Conservation (phyloP, 1,284 basidiomycete genomes). For the Pascua sp. region DNA sequence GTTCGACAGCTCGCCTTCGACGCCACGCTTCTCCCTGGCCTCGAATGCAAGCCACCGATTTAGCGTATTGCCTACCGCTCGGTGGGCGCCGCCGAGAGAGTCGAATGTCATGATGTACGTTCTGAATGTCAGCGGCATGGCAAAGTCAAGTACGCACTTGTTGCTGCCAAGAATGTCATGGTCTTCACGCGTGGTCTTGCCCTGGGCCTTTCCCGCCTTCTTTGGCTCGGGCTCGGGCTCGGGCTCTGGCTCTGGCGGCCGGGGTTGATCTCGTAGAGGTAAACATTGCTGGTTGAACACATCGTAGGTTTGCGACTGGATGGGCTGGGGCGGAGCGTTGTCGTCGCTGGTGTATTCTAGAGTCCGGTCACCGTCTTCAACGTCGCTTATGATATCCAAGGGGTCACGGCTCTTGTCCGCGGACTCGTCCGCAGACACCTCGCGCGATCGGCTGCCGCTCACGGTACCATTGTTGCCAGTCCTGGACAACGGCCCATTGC, state of each 20-base stretch:
- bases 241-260: background rate
- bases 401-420: background rate
- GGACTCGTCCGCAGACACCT: no score
- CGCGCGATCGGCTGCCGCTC: no score
- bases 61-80: slow-evolving; percentile 61
- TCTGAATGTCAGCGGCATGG: slow-evolving; percentile 48
- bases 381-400: background rate
- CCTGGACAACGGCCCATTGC: no score
- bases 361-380: background rate
- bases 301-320: slow-evolving; percentile 1
- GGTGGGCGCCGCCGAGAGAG: slow-evolving; percentile 71
- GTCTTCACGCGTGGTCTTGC: slow-evolving; percentile 7
- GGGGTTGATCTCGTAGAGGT: background rate
- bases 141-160: slow-evolving; percentile 18
- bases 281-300: slow-evolving; percentile 1
- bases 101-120: slow-evolving; percentile 82
- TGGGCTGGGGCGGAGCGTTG: slow-evolving; percentile 4
- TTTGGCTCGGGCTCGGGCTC: background rate
- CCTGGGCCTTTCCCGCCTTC: background rate
- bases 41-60: slow-evolving; percentile 69
- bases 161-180: slow-evolving; percentile 17
- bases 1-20: slow-evolving; percentile 49
- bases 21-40: slow-evolving; percentile 68
- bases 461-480: no score
- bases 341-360: background rate